phyloP scores from a whole-genome alignment of 2,329 filamentous ascomycete species.

The Penicillium sp. region DNA sequence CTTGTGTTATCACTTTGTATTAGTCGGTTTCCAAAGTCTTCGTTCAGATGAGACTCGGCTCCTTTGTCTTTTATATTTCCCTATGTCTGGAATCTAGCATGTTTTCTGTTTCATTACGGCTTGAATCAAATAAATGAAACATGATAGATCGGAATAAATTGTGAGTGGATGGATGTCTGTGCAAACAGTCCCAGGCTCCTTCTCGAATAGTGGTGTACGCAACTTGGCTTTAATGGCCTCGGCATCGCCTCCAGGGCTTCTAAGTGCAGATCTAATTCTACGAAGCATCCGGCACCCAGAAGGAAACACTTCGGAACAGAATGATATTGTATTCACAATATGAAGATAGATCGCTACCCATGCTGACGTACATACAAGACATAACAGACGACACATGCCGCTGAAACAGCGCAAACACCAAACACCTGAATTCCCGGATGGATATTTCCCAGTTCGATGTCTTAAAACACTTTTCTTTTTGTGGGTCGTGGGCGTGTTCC shows the following conservation, averaged over 20 bases:
- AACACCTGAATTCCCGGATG: constrained; percentile 27
- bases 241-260: not conserved
- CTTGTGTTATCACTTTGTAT: constrained; percentile 31
- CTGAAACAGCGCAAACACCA: constrained; percentile 28
- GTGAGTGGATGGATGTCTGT: too few species aligned
- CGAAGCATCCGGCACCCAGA: not conserved
- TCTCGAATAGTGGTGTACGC: not conserved
- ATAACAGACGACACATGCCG: constrained; percentile 20
- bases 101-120: constrained; percentile 18
- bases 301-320: constrained; percentile 6
- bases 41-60: constrained; percentile 15
- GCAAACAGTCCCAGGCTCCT: too few species aligned
- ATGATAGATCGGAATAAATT: too few species aligned
- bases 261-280: not conserved
- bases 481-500: constrained; percentile 9
- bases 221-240: not conserved
- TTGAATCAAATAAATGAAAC: constrained; percentile 13
- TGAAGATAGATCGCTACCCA: constrained; percentile 28
- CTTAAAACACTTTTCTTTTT: constrained; percentile 24
- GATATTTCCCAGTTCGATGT: constrained; percentile 29
- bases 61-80: constrained; percentile 27
- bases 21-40: constrained; percentile 27
- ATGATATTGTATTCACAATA: constrained; percentile 29
- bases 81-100: constrained; percentile 28
- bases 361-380: constrained; percentile 28